phyloP scores from a whole-genome alignment of 23 red algal genomes.

The Agarophyton chilense region DNA sequence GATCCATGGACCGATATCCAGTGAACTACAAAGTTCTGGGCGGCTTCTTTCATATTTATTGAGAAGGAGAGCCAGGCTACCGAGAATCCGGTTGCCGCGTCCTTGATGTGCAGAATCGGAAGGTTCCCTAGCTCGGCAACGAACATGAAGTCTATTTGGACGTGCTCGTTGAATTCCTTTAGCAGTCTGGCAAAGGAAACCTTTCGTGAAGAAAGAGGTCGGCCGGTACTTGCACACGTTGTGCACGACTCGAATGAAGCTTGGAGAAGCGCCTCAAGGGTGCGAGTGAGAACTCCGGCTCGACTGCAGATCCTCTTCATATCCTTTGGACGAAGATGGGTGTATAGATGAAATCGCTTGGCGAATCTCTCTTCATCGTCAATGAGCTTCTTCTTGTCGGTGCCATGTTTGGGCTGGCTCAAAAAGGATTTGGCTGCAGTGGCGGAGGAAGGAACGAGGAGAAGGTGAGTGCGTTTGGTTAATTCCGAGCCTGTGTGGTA shows the following conservation, averaged over 20 bases:
- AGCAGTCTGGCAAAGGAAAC: constrained; percentile 5
- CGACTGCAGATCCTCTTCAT: background rate
- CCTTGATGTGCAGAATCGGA: background rate
- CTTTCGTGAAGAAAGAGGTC: constrained; percentile 8
- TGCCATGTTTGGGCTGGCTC: background rate
- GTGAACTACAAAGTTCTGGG: background rate
- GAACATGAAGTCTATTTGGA: too few relatives aligned
- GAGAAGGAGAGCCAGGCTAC: background rate
- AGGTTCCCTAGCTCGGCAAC: too few relatives aligned
- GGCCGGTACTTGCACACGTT: background rate
- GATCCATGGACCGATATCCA: constrained; percentile 25
- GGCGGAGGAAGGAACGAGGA: background rate
- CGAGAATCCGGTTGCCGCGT: constrained; percentile 3
- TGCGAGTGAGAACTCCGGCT: background rate
- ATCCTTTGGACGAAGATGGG: background rate
- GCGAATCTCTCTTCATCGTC: background rate
- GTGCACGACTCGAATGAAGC: constrained; percentile 2
- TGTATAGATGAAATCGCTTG: background rate
- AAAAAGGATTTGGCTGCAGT: background rate
- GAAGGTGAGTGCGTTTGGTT: background rate
- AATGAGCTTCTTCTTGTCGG: background rate
- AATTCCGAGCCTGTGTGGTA: background rate
- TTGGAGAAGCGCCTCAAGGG: background rate
- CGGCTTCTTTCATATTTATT: background rate
- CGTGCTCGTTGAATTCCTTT: background rate